phyloP scores from a whole-genome alignment of 2,329 filamentous ascomycete genomes.

The Colletotrichum aenigma region DNA sequence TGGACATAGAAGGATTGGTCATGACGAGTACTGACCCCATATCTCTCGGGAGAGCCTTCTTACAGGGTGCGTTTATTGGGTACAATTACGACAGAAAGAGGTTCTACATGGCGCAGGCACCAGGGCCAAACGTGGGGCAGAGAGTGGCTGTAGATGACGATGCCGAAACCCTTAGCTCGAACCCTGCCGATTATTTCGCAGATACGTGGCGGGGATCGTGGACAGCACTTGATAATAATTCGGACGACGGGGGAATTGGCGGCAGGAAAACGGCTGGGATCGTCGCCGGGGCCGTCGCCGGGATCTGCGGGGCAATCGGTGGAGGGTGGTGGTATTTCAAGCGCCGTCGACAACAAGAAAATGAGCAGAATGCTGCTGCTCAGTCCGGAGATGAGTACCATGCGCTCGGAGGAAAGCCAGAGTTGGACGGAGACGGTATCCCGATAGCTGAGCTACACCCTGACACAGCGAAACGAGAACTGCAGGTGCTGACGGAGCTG shows the following conservation, averaged over 20 bases:
- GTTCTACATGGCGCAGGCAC: no score
- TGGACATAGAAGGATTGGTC: no score
- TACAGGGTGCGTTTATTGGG: no score
- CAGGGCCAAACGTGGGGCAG: no score
- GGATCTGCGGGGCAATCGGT: background rate
- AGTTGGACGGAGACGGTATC: background rate
- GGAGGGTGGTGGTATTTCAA: background rate
- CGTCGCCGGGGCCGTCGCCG: background rate
- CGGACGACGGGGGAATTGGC: background rate
- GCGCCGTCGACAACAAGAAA: background rate
- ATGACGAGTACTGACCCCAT: no score
- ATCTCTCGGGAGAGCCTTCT: no score
- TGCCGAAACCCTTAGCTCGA: no score
- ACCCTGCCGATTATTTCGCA: no score
- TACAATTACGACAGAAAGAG: no score
- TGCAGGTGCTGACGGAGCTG: background rate
- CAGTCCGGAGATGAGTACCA: background rate
- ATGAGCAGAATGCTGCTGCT: fast-evolving
- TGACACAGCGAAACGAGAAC: background rate
- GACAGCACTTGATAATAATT: no score
- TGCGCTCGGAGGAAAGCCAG: background rate
- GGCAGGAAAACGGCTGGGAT: background rate
- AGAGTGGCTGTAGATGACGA: no score
- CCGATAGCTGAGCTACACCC: background rate
- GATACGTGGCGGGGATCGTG: no score